Evolutionary conservation across 441 rosid species (phyloP).

Genomic region (Mallotus repandus): DNA sequence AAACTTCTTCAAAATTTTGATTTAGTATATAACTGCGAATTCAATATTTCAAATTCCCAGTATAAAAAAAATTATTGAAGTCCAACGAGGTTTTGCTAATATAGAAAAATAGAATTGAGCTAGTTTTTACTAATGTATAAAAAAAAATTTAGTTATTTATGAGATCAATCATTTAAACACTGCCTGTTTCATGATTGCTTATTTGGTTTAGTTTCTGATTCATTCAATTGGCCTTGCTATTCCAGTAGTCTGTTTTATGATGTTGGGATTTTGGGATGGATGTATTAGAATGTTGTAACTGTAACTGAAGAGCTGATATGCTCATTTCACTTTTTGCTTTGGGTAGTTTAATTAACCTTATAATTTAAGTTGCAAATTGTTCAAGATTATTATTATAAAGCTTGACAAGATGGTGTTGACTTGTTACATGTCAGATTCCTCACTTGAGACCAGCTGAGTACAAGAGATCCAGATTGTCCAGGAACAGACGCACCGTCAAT

Average conservation of each 20-base stretch:
- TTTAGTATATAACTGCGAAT: too few species aligned
- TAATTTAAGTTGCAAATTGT: background rate
- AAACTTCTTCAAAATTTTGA: too few species aligned
- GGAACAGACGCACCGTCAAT: conserved; percentile 59
- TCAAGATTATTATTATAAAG: background rate
- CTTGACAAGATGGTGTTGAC: background rate
- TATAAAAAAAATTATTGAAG: too few species aligned
- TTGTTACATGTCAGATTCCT: conserved; percentile 41
- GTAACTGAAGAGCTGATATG: background rate
- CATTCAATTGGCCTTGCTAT: background rate
- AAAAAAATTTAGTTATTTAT: too few species aligned
- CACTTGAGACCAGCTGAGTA: conserved; percentile 63
- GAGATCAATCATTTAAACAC: background rate
- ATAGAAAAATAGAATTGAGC: too few species aligned
- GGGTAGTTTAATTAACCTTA: too few species aligned
- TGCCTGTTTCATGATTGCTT: background rate
- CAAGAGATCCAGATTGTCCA: conserved; percentile 55
- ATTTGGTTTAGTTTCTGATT: background rate
- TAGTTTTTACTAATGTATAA: too few species aligned
- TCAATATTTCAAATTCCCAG: too few species aligned
- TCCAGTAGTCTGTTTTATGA: background rate
- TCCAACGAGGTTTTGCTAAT: too few species aligned
- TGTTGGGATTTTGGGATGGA: too few species aligned
- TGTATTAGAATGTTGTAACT: background rate
- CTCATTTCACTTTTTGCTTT: too few species aligned